Conservation (phyloP, 768 basidiomycete species). For the Udeniomyces megalosporus region DNA sequence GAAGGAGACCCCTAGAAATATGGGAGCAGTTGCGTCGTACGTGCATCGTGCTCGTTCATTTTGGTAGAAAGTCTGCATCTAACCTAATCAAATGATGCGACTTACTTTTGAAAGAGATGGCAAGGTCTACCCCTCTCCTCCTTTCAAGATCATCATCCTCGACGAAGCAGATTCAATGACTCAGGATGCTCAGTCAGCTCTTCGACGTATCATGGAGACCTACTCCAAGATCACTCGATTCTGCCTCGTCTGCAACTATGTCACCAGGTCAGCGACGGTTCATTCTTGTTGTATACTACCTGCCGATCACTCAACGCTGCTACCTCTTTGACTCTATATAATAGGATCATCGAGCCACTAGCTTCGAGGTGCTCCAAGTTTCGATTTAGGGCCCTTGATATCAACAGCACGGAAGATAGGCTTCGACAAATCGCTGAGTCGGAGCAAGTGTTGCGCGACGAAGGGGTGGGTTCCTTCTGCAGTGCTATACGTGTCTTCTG, state of each 20-base stretch:
- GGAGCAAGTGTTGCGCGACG: constrained; percentile 44
- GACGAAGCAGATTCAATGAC: constrained; percentile 99
- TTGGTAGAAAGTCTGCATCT: not conserved
- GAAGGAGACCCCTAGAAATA: constrained; percentile 30
- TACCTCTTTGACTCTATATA: not conserved
- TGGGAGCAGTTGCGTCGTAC: constrained; percentile 25
- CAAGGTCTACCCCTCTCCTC: constrained; percentile 82
- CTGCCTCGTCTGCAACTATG: constrained; percentile 97
- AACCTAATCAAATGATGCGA: not conserved
- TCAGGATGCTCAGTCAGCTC: constrained; percentile 91
- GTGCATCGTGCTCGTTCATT: too few relatives aligned
- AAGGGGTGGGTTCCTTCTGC: constrained; percentile 27
- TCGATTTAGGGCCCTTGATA: constrained; percentile 83
- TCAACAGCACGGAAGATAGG: constrained; percentile 53
- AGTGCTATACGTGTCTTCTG: too few relatives aligned
- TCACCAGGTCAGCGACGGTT: constrained; percentile 55
- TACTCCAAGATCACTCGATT: constrained; percentile 93
- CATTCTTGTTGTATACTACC: not conserved
- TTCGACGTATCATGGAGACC: constrained; percentile 99
- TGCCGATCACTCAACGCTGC: not conserved
- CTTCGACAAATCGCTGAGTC: constrained; percentile 61
- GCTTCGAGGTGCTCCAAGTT: constrained; percentile 99
- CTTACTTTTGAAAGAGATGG: constrained; percentile 27
- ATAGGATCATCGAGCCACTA: constrained; percentile 91
- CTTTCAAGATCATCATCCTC: constrained; percentile 95